Base-by-base conservation (phyloP, 768 basidiomycete genomes). In the Tylopilus sp. region DNA sequence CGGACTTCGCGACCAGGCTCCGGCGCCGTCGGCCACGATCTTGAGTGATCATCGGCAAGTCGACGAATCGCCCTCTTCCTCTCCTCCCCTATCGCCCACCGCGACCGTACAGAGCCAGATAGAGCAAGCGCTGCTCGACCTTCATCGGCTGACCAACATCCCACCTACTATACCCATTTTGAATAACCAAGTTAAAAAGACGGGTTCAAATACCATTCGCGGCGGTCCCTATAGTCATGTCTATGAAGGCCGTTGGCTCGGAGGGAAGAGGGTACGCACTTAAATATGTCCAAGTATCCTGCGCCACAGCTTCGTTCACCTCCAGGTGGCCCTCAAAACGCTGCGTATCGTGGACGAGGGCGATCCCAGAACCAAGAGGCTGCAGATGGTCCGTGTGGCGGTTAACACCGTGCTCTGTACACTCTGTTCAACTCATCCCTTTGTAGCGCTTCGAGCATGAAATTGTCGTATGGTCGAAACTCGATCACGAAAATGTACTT, bases 281-380 rank as follows among this genome's bases (percentile, higher is more conserved):
- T n/a, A 36, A 15, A 44, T 40, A 18, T 9, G 6, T n/a, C 7
- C 28, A 20, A 52, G 35, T 44, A 13, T 28, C 28, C 40, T 21
- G 31, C 10, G 44, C 30, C n/a, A 46, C n/a, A 12, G 44, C 40
- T 49, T 35, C 42, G 1, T 17, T 10, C 38, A 9, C 17, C 40
- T 26, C 18, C 50, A 82, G 81, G 81, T 83, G 36, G 83, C 83
- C 10, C 59, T 84, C 45, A 84, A 83, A 55, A 75, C 75, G 12
- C 53, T 83, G 6, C 74, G 79, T 48, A 69, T 76, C 53, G 60
- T 80, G 39, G 75, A 71, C 55, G 68, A 74, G 11, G 61, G 71
- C 9, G 74, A 80, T 57, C 68, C 72, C 20, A 73, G 64, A 57
- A 69, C 76, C 1, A 61, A 72, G 52, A 73, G 75, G 65, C 73